Evolutionary conservation across 2,329 filamentous ascomycete genomes (phyloP), one percentile per base, ranked within the genome.

Genomic region (Cytospora leucostoma): DNA sequence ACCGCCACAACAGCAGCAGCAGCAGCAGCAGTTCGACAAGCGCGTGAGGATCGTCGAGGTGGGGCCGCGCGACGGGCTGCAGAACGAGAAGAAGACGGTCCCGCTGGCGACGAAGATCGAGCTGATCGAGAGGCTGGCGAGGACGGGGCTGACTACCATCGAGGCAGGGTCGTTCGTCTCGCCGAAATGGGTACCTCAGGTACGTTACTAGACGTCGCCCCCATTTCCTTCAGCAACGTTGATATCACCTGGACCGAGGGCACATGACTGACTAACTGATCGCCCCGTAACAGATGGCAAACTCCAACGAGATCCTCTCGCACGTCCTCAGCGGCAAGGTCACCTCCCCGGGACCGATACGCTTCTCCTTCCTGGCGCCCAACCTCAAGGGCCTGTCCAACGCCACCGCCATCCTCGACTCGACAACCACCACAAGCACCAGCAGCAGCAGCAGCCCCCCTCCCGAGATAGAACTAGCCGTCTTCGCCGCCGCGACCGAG

Each of bases 151-250:
- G 50, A 78, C 79, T 7, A 87, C 87, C 3, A 94, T 96, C 66
- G 92, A 96, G 74, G 88, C 90, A 19, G 92, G 91, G 0, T 91
- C 90, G 1, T 92, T 96, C 71, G 92, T 96, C 11, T 85, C 89
- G 54, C 90, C 92, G 1, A 92, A 91, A 84, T 93, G 90, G 85
- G 88, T 93, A 56, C 92, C 92, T 4, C 92, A 95, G 81, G 86
- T 92, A 70, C 66, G 73, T 63, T 11, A 10, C 37, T 19, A 2
- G 7, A n/a, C 13, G 38, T 35, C 32, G n/a, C 7, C 37, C 27
- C 11, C 35, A 10, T 37, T 7, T 4, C n/a, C 10, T 49, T 58
- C 7, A 38, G 1, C 19, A 15, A 11, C 10, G 0, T 37, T 35
- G 38, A 17, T 15, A 13, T 38, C n/a, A 44, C 15, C 15, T 19